Evolutionary conservation across 192 early-diverging fungal genomes (phyloP).

Genomic region (Jimgerdemannia flammicorona): DNA sequence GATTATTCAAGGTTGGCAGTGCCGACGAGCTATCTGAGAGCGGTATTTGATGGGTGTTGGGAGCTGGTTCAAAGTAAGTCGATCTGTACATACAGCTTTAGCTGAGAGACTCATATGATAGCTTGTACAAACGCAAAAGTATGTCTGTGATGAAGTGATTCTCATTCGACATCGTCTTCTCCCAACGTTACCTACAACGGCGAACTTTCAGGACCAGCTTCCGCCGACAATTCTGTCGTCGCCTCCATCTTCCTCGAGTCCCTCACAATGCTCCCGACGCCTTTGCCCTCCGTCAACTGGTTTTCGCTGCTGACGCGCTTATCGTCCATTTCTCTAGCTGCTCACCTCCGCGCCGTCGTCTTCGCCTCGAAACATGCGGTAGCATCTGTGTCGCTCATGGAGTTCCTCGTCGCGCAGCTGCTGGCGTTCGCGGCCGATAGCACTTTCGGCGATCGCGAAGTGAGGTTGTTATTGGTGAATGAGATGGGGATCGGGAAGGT

Average conservation of each 20-base stretch:
- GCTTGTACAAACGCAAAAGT: no score
- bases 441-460: background rate
- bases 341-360: constrained; percentile 19
- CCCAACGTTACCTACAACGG: constrained; percentile 11
- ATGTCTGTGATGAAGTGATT: no score
- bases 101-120: no score
- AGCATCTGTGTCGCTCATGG: constrained; percentile 44
- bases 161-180: constrained; percentile 2
- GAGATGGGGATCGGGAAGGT: constrained; percentile 43
- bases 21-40: constrained; percentile 45
- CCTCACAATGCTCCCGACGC: constrained; percentile 25
- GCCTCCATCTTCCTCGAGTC: constrained; percentile 1
- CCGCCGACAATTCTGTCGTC: constrained; percentile 19
- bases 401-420: constrained; percentile 42
- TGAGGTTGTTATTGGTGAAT: constrained; percentile 26
- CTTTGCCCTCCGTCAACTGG: constrained; percentile 55
- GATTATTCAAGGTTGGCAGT: constrained; percentile 41
- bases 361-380: constrained; percentile 43
- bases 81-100: background rate
- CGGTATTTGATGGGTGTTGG: constrained; percentile 40
- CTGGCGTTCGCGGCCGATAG: constrained; percentile 4
- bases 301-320: constrained; percentile 36
- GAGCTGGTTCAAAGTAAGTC: constrained; percentile 4
- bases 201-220: constrained; percentile 4
- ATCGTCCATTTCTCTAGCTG: constrained; percentile 6